Percentiles rank a stretch among this genome's conserved stretches.
Conservation (phyloP, 139 green algal genomes). For the Chlorella sp. region DNA sequence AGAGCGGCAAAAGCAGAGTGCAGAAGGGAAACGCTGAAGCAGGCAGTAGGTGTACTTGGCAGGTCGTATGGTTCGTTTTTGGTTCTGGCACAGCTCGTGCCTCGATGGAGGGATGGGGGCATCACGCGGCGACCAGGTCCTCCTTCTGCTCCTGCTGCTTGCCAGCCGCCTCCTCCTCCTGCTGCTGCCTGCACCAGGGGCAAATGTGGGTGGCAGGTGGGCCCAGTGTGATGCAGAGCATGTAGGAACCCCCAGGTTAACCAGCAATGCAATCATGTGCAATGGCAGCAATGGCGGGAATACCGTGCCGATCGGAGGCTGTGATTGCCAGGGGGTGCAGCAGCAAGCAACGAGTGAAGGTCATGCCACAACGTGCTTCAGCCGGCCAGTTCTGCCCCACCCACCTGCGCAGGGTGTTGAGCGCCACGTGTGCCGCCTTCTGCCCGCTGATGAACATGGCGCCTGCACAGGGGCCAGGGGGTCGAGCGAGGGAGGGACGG, state of each 20-base stretch:
- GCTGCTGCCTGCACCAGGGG: background rate
- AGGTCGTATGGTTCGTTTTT: too few species aligned
- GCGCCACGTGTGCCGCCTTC: conserved; percentile 92
- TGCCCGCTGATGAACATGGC: conserved; percentile 95
- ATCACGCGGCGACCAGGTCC: background rate
- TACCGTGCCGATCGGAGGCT: background rate
- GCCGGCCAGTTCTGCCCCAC: too few species aligned
- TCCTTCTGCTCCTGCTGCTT: background rate
- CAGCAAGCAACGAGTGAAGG: background rate
- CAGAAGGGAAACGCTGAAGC: too few species aligned
- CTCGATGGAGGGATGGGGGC: too few species aligned
- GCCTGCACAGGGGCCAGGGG: conserved; percentile 20
- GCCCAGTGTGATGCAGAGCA: background rate
- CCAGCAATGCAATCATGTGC: too few species aligned
- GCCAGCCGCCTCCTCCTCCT: background rate
- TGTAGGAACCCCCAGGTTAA: too few species aligned
- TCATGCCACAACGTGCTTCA: too few species aligned
- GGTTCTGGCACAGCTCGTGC: too few species aligned
- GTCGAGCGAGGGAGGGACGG: too few species aligned
- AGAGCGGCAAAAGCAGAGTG: too few species aligned
- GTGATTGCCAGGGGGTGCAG: background rate
- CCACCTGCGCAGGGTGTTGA: conserved; percentile 72
- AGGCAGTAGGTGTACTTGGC: too few species aligned
- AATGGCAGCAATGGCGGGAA: background rate
- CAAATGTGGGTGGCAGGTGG: background rate